These are phyloP conservation scores for Sarocladium oryzae DNA, from an alignment of 2,329 filamentous ascomycete species.

Conservation along the genomic window DNA sequence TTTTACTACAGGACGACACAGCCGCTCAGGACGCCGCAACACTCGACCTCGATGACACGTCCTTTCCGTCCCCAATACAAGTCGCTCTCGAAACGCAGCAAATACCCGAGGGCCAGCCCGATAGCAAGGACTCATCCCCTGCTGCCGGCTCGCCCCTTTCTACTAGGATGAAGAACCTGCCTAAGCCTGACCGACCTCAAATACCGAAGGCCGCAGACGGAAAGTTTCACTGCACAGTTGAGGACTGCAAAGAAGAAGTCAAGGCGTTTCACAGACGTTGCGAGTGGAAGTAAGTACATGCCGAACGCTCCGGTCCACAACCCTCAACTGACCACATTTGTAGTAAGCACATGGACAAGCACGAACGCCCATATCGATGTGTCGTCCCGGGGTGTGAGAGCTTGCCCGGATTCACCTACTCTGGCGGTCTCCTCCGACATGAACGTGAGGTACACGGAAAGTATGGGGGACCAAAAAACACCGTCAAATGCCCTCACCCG, in stretches of 20 bases:
- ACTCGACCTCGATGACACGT: constrained; percentile 29
- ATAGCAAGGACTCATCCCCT: constrained; percentile 29
- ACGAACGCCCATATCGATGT: constrained; percentile 89
- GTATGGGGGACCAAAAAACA: constrained; percentile 81
- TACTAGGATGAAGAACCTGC: constrained; percentile 44
- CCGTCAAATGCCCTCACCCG: constrained; percentile 75
- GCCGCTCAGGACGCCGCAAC: constrained; percentile 30
- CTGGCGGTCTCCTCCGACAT: constrained; percentile 80
- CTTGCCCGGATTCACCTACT: constrained; percentile 90
- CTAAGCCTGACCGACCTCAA: constrained; percentile 49
- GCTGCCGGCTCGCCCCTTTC: constrained; percentile 25
- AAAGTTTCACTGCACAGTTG: constrained; percentile 69
- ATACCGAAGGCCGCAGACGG: constrained; percentile 59
- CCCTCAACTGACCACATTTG: constrained; percentile 16
- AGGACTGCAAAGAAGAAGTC: constrained; percentile 59
- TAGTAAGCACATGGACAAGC: constrained; percentile 98
- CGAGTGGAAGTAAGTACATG: constrained; percentile 80
- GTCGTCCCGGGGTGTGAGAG: constrained; percentile 78
- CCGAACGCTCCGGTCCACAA: not conserved
- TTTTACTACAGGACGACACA: constrained; percentile 32
- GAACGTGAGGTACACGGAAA: constrained; percentile 91
- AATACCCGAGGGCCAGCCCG: constrained; percentile 25
- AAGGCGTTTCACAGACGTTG: constrained; percentile 74
- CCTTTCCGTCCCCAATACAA: constrained; percentile 29
- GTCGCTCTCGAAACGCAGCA: constrained; percentile 24